Conservation (phyloP, 306 rosid genomes). For the Fagus crenata region DNA sequence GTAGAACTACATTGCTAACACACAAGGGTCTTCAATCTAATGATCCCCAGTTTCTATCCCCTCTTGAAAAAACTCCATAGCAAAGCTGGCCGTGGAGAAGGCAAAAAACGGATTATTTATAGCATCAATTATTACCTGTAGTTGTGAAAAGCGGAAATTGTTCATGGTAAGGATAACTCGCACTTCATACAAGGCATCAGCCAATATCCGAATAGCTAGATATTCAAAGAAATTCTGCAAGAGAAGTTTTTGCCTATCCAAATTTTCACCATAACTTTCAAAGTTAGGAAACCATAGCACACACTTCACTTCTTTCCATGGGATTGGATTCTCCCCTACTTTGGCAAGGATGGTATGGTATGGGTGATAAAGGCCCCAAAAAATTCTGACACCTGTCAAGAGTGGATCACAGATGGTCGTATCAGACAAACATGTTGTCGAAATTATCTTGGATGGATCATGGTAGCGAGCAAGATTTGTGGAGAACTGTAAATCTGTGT, state of each 20-base stretch:
- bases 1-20: not conserved
- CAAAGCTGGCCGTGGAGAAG: not conserved
- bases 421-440: constrained; percentile 58
- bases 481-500: constrained; percentile 52
- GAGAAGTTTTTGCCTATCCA: constrained; percentile 40
- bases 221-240: constrained; percentile 62
- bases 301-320: constrained; percentile 65
- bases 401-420: constrained; percentile 45
- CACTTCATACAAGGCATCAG: constrained; percentile 47
- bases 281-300: constrained; percentile 77
- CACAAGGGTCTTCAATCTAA: not conserved
- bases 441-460: constrained; percentile 61
- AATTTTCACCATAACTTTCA: constrained; percentile 44
- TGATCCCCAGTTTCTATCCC: not conserved
- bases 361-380: constrained; percentile 73
- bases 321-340: constrained; percentile 49
- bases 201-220: constrained; percentile 67
- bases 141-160: constrained; percentile 73
- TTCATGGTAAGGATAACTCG: constrained; percentile 73
- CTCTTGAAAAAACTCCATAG: not conserved
- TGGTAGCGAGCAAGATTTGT: constrained; percentile 45
- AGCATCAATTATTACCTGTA: constrained; percentile 53
- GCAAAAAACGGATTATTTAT: not conserved
- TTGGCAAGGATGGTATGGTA: constrained; percentile 62
- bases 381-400: constrained; percentile 46